Evolutionary conservation across 1,284 basidiomycete species (phyloP), one percentile per base, ranked within the genome.

Genomic region (Austropuccinia psidii): DNA sequence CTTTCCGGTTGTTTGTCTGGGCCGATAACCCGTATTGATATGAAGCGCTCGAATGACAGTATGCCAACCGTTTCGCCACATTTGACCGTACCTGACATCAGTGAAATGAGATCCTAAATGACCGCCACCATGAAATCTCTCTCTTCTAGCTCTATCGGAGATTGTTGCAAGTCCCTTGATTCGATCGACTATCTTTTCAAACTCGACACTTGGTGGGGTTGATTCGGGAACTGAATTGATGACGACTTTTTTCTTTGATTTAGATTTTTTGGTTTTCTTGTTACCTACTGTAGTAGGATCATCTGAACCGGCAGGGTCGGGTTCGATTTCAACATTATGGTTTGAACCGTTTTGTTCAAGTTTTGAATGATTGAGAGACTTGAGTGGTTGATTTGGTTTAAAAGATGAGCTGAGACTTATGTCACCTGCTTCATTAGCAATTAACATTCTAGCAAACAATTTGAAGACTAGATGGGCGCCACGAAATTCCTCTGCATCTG

Each of bases 381-480:
- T 35, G 13, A n/a, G 24, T 7, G 39, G 13, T 21, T 52, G 31
- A 9, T 29, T 31, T 1, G 69, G 69, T 54, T 50, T 31, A 33
- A 72, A 72, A 19, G 69, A 31, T 9, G 69, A 58, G 39, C 50
- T 60, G 5, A 50, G 13, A 55, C 37, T 13, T 13, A 57, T 19
- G 13, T 73, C 70, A 33, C 70, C 70, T 27, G 49, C 50, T 64
- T 73, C 70, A 39, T 73, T 73, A 2, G 70, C 70, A 50, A 73
- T 73, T 33, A 73, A 49, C 50, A 73, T 54, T n/a, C 70, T 50
- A 50, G 70, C 70, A 73, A 73, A 73, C 29, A 73, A 31, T 31
- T 73, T 73, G 52, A 73, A 73, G 49, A 73, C 70, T 52, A 73
- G 64, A 54, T 73, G 70, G n/a, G 70, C 60, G 19, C 60, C 61